These are phyloP conservation scores for Athelia sp. DNA, from an alignment of 1,284 basidiomycete species.

Conservation along the genomic window DNA sequence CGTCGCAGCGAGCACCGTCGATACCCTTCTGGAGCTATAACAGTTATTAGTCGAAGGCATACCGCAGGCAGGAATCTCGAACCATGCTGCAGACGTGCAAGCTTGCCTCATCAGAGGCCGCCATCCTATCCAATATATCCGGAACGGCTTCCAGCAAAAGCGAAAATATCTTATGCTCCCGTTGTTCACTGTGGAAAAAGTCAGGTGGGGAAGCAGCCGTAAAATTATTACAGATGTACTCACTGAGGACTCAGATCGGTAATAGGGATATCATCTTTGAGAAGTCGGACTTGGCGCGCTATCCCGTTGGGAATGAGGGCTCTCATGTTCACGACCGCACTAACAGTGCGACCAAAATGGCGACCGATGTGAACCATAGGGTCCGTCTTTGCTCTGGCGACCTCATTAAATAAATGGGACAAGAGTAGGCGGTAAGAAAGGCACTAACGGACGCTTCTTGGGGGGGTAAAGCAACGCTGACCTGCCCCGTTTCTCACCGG, in stretches of 20 bases:
- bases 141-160: not conserved
- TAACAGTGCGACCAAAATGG: not conserved
- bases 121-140: not conserved
- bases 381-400: not conserved
- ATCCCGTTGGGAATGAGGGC: not conserved
- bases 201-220: not conserved
- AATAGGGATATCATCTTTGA: not conserved
- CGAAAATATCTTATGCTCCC: not conserved
- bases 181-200: not conserved
- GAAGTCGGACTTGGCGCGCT: too few species aligned
- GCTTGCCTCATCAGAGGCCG: not conserved
- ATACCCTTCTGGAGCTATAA: constrained; percentile 10
- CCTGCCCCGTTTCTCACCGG: too few species aligned
- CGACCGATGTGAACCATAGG: not conserved
- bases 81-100: not conserved
- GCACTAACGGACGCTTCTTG: too few species aligned
- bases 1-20: constrained; percentile 7
- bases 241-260: not conserved
- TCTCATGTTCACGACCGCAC: not conserved
- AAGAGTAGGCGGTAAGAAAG: too few species aligned
- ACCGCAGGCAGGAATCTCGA: too few species aligned
- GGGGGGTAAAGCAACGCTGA: too few species aligned
- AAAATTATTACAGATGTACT: too few species aligned
- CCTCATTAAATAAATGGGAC: too few species aligned
- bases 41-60: not conserved